Conservation (phyloP, 1,139 yeast genomes). For the Tardiomyces digboiensis region DNA sequence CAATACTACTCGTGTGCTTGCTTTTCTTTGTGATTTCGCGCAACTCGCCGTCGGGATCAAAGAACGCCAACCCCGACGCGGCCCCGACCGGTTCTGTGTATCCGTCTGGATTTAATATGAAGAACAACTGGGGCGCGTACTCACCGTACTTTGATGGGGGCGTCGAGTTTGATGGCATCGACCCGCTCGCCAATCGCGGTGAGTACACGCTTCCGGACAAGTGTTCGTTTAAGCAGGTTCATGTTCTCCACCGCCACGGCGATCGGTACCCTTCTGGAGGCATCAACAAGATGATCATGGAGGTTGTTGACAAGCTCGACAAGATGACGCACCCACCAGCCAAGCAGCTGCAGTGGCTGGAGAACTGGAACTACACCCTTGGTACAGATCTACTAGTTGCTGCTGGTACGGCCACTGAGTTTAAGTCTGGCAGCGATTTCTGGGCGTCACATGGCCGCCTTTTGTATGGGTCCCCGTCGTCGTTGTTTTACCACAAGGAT, state of each 20-base stretch:
- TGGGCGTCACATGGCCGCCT: slow-evolving; percentile 34
- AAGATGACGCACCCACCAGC: slow-evolving; percentile 22
- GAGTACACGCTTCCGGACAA: slow-evolving; percentile 21
- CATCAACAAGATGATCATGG: slow-evolving; percentile 17
- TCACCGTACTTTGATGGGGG: slow-evolving; percentile 35
- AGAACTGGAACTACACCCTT: slow-evolving; percentile 27
- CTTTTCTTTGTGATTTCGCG: slow-evolving; percentile 17
- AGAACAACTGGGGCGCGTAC: slow-evolving; percentile 33
- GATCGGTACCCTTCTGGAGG: slow-evolving; percentile 33
- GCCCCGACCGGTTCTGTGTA: slow-evolving; percentile 31
- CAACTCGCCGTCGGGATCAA: slow-evolving; percentile 13
- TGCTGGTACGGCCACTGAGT: slow-evolving; percentile 31
- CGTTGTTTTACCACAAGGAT: slow-evolving; percentile 13
- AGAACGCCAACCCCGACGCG: slow-evolving; percentile 24
- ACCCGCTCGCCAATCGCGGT: slow-evolving; percentile 16
- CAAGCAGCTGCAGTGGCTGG: slow-evolving; percentile 21
- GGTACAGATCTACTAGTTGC: slow-evolving; percentile 28
- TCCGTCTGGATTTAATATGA: slow-evolving; percentile 30
- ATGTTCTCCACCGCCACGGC: slow-evolving; percentile 33
- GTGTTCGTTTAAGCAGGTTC: slow-evolving; percentile 28
- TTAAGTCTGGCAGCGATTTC: slow-evolving; percentile 28
- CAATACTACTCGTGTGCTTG: slow-evolving; percentile 17
- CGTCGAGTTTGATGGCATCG: slow-evolving; percentile 22
- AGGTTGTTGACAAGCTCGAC: slow-evolving; percentile 21
- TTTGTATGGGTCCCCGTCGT: slow-evolving; percentile 20